A percentile compares a stretch with the other conserved stretches of the same genome.
Evolutionary conservation across 2,329 filamentous ascomycete genomes (phyloP).

Genomic region (Talaromyces sp.): DNA sequence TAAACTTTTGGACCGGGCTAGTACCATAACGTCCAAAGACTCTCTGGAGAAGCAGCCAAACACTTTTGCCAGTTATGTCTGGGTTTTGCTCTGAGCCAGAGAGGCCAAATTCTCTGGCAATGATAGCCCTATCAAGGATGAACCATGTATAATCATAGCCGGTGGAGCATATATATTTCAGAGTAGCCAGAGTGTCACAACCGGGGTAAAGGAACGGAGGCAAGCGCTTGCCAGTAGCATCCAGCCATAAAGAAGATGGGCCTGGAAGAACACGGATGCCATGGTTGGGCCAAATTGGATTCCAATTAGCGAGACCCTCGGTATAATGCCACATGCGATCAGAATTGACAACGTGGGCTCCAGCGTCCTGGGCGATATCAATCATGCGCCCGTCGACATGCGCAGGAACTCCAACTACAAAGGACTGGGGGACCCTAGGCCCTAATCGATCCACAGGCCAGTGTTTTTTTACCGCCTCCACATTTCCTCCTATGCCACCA

Average conservation of each 20-base stretch:
- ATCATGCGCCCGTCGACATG: constrained; percentile 65
- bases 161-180: constrained; percentile 58
- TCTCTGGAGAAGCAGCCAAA: constrained; percentile 45
- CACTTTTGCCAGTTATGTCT: constrained; percentile 57
- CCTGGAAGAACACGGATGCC: constrained; percentile 61
- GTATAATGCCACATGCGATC: constrained; percentile 67
- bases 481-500: constrained; percentile 60
- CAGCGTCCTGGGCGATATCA: constrained; percentile 51
- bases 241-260: constrained; percentile 61
- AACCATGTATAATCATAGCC: constrained; percentile 65
- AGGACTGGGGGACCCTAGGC: constrained; percentile 52
- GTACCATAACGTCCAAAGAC: background rate
- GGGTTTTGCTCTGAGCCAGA: constrained; percentile 64
- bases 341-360: constrained; percentile 56
- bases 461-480: constrained; percentile 55
- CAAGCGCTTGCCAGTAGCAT: constrained; percentile 57
- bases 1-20: background rate
- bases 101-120: constrained; percentile 59
- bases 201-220: constrained; percentile 58
- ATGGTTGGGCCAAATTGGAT: constrained; percentile 59
- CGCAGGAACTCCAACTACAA: constrained; percentile 59
- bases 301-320: constrained; percentile 60
- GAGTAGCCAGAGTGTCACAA: constrained; percentile 55
- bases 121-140: constrained; percentile 56
- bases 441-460: constrained; percentile 59